Evolutionary conservation across 495 filamentous ascomycete genomes (phyloP), one percentile per base, ranked within the genome.

Genomic region (Penicillium ucsense): DNA sequence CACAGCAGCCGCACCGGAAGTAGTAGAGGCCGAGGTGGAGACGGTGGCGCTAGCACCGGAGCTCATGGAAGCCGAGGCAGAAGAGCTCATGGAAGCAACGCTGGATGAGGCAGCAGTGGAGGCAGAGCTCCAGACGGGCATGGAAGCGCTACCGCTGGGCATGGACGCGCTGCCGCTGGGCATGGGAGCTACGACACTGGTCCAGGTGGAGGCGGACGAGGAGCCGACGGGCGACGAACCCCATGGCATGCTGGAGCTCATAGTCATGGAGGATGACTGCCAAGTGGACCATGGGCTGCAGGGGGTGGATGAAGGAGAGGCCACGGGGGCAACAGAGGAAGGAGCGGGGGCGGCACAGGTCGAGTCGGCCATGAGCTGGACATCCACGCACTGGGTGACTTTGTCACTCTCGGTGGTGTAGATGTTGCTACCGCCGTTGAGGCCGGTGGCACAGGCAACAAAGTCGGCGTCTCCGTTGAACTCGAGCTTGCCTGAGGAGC

Each of bases 371-470:
- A 45, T 67, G 27, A 81, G 54, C 34, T 64, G 58, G 40, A 82
- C 59, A 46, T 70, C 57, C 48, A 57, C 53, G 56, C 79, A 82
- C 46, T 57, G 52, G 34, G 68, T 67, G 12, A 67, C 64, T 40
- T 67, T 64, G 10, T 64, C 61, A 35, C 66, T 66, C 38, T 69
- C 66, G 10, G 54, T 65, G 5, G 66, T 70, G 57, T 81, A 81
- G 56, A 81, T 58, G 63, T 80, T 81, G 37, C 64, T 56, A 27
- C 66, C 70, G n/a, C 56, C 65, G 11, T 70, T 64, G 38, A 73
- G 56, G 9, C 75, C 77, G 5, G 75, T 76, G 28, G 70, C 59
- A 46, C 78, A 83, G 43, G 72, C 70, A 54, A 76, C 72, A 56
- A 82, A 83, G 6, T 59, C 51, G n/a, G 64, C 53, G 49, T 58